Conservation (phyloP, 1,284 basidiomycete species). For the Cystobasidium sp. region DNA sequence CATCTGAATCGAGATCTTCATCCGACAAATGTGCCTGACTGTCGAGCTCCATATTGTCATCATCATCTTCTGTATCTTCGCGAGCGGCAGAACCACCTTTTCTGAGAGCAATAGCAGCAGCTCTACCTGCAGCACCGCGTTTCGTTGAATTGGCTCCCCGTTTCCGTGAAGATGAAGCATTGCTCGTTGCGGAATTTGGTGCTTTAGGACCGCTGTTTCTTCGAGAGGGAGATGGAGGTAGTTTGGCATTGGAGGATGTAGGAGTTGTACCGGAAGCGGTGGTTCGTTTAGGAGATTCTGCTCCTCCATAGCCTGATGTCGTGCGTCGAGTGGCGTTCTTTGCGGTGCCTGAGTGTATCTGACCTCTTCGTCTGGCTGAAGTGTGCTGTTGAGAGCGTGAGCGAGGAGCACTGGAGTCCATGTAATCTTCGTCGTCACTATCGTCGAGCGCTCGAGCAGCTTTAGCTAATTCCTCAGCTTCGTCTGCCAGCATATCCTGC, state of each 20-base stretch:
- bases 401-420: slow-evolving; percentile 1
- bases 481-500: slow-evolving; percentile 17
- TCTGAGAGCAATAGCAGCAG: slow-evolving; percentile 8
- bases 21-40: slow-evolving; percentile 18
- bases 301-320: neutral
- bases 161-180: slow-evolving; percentile 1
- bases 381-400: neutral
- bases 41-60: slow-evolving; percentile 17
- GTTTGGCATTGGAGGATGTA: neutral
- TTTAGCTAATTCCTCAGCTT: slow-evolving; percentile 29
- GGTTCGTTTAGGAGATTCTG: neutral
- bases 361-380: slow-evolving; percentile 6
- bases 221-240: neutral
- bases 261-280: neutral
- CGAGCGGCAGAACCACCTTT: neutral
- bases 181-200: slow-evolving; percentile 1
- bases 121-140: slow-evolving; percentile 5
- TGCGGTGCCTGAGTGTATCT: neutral
- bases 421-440: slow-evolving; percentile 36
- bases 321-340: slow-evolving; percentile 3
- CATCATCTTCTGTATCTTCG: neutral
- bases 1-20: slow-evolving; percentile 5
- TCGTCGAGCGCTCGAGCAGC: slow-evolving; percentile 29
- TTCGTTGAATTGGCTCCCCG: neutral
- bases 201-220: slow-evolving; percentile 5